phyloP scores from a whole-genome alignment of 2,329 filamentous ascomycete species.

The Chrysoporthe austroafricana region DNA sequence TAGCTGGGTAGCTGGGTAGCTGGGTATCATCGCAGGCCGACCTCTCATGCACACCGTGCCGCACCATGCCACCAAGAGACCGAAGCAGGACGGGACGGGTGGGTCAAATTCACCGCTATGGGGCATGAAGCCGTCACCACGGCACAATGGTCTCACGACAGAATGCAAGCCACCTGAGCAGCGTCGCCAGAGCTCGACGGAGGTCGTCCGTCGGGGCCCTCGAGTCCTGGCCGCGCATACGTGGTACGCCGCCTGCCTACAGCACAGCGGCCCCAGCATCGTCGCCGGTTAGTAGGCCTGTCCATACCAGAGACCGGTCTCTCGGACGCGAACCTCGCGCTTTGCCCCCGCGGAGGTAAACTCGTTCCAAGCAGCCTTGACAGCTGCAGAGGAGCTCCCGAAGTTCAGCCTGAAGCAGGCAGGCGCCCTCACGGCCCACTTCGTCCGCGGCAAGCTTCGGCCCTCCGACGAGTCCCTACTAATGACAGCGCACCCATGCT shows the following conservation, averaged over 20 bases:
- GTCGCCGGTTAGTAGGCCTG: constrained; percentile 7
- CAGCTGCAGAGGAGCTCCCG: background rate
- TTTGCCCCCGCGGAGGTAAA: background rate
- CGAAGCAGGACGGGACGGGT: constrained; percentile 16
- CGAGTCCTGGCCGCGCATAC: constrained; percentile 1
- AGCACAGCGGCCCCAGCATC: constrained; percentile 11
- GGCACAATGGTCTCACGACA: constrained; percentile 25
- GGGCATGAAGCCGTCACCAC: constrained; percentile 21
- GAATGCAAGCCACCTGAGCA: constrained; percentile 26
- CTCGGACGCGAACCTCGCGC: background rate
- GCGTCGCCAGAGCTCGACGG: constrained; percentile 1
- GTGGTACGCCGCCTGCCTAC: background rate
- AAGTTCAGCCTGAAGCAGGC: background rate
- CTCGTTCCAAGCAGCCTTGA: background rate
- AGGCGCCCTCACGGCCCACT: background rate
- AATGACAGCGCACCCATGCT: constrained; percentile 11
- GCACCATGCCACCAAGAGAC: constrained; percentile 5
- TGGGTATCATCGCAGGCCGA: constrained; percentile 1
- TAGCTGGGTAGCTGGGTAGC: too few species aligned
- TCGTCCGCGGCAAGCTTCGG: constrained; percentile 15
- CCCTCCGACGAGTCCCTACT: background rate
- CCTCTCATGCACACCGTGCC: constrained; percentile 13
- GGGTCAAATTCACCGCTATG: constrained; percentile 23
- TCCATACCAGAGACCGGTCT: background rate
- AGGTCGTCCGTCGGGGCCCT: constrained; percentile 14